phyloP scores from a whole-genome alignment of 257 asterid genomes.

The Solanum sitiens region DNA sequence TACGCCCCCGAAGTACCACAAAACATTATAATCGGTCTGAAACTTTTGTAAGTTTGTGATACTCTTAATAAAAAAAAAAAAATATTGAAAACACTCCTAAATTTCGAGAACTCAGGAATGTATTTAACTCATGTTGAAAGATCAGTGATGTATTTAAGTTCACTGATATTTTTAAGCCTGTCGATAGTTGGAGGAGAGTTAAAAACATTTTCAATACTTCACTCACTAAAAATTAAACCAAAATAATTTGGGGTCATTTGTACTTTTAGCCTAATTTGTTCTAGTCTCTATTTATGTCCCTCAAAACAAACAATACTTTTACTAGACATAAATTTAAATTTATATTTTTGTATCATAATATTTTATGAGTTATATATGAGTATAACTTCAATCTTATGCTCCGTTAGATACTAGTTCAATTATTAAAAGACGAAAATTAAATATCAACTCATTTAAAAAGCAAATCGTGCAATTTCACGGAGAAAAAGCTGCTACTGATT shows the following conservation, averaged over 20 bases:
- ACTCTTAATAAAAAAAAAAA: no score
- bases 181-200: no score
- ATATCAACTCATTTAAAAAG: no score
- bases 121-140: neutral
- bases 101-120: neutral
- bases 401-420: no score
- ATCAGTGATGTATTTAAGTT: accelerated
- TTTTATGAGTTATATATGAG: neutral
- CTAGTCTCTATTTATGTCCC: neutral
- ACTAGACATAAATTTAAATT: neutral
- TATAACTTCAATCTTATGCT: neutral
- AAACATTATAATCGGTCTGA: no score
- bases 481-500: neutral
- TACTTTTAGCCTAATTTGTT: neutral
- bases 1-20: neutral
- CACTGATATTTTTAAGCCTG: neutral
- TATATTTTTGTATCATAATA: neutral
- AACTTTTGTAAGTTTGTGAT: no score
- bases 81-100: no score
- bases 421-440: no score
- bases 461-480: neutral
- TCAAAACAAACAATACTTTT: neutral
- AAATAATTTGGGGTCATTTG: neutral
- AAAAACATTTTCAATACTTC: accelerated
- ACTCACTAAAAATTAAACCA: no score